A percentile compares a stretch with the other conserved stretches of the same genome.
phyloP scores from a whole-genome alignment of 1,284 basidiomycete species.

The Ustilago tritici region DNA sequence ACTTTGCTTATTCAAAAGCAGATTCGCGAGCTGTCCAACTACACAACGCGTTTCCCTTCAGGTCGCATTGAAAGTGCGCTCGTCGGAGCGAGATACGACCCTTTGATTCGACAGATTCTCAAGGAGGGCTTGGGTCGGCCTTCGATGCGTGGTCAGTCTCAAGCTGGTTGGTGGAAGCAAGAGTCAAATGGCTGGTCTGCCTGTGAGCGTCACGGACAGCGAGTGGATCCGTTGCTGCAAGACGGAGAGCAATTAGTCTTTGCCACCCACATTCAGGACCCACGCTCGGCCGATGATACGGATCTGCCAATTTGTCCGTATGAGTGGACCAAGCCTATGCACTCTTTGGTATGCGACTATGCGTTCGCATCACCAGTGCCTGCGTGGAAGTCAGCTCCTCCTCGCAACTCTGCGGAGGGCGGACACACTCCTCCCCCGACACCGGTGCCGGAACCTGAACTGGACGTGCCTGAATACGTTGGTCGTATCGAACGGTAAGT shows the following conservation, averaged over 20 bases:
- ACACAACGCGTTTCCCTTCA: conserved; percentile 77
- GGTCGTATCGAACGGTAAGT: conserved; percentile 71
- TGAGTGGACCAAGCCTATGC: conserved; percentile 57
- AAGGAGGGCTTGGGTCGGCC: conserved; percentile 77
- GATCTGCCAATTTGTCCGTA: conserved; percentile 79
- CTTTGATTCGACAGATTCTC: conserved; percentile 86
- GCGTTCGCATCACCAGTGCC: conserved; percentile 78
- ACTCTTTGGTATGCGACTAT: conserved; percentile 60
- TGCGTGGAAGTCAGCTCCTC: conserved; percentile 21
- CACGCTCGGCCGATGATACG: conserved; percentile 57
- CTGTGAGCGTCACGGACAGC: conserved; percentile 47
- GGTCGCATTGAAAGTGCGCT: conserved; percentile 79
- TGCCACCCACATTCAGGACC: conserved; percentile 15
- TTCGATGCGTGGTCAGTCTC: conserved; percentile 5
- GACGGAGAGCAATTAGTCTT: conserved; percentile 26
- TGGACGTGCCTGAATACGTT: conserved; percentile 86
- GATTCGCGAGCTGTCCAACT: conserved; percentile 81
- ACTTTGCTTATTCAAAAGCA: conserved; percentile 82
- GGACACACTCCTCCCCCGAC: conserved; percentile 10
- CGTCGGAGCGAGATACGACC: conserved; percentile 84
- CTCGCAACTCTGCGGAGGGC: background rate
- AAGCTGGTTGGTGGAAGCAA: conserved; percentile 48
- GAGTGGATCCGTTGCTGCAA: background rate
- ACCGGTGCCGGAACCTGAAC: conserved; percentile 73
- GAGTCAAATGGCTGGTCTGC: conserved; percentile 53